Base-by-base conservation (phyloP, 257 asterid species). In the Mitragyna speciosa region DNA sequence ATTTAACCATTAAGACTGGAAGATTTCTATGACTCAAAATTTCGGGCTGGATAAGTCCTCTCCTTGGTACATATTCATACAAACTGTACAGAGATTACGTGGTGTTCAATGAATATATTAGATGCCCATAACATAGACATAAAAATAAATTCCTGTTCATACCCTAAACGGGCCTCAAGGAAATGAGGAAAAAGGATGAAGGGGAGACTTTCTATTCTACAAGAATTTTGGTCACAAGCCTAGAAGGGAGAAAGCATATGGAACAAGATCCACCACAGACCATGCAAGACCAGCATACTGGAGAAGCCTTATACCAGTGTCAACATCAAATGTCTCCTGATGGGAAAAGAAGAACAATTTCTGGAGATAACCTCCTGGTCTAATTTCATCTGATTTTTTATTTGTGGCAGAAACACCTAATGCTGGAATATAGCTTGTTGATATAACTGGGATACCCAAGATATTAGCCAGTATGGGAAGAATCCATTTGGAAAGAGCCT, bases 261-360 rank as follows among this genome's bases (percentile, higher is more conserved):
- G 98, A 85, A 94, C 99, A 70, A 91, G 98, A 84, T 92, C 99
- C 77, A 92, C 99, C 31, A 92, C 97, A 4, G 97, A 92, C 97
- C 98, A 96, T 20, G 97, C 97, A 78, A 94, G 97, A 75, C 97
- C 97, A 81, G 98, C 87, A 73, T 96, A 96, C 85, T 96, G 99
- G 81, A 96, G 75, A 83, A 96, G 92, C 91, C 98, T 91, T 80
- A 94, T 94, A 84, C 99, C 97, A 11, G 98, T 94, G 85, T 94
- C 98, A 45, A 96, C 92, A 76, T 96, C 97, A 72, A 89, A 92
- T 7, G 90, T 86, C 49, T 88, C 87, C 81, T 92, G 95, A 56
- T 76, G 83, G 68, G 94, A 88, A 85, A 92, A 91, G 80, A 88
- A 85, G 31, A 89, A 83, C 19, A 90, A 65, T 80, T 87, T 95